Evolutionary conservation across 2,329 filamentous ascomycete species (phyloP).

Genomic region (Fusarium praegraminearum): DNA sequence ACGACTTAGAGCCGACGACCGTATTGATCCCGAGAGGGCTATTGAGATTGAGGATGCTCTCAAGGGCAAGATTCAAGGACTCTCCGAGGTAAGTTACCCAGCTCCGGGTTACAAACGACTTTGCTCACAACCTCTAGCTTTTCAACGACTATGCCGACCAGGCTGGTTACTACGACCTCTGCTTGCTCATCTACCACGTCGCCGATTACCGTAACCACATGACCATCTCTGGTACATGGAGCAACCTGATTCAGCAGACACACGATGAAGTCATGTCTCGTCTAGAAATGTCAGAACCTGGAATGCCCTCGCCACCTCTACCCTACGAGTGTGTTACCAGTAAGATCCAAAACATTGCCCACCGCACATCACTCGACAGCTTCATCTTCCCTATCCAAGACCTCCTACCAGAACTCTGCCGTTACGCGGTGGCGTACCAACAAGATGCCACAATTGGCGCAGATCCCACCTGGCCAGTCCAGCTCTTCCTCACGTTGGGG

Average conservation of each 20-base stretch:
- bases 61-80: constrained; percentile 80
- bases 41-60: constrained; percentile 74
- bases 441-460: constrained; percentile 70
- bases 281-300: constrained; percentile 57
- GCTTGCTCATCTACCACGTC: constrained; percentile 89
- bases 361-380: constrained; percentile 73
- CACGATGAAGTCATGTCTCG: constrained; percentile 68
- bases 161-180: constrained; percentile 93
- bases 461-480: constrained; percentile 68
- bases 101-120: neutral
- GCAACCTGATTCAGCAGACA: constrained; percentile 79
- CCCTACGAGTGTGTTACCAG: constrained; percentile 79
- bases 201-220: constrained; percentile 91
- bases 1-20: constrained; percentile 77
- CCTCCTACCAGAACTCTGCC: constrained; percentile 72
- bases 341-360: constrained; percentile 72
- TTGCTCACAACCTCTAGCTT: constrained; percentile 66
- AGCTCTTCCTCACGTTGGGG: constrained; percentile 67
- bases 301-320: constrained; percentile 57
- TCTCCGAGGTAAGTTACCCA: constrained; percentile 75
- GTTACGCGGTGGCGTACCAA: constrained; percentile 69
- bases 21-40: constrained; percentile 74
- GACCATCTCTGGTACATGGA: constrained; percentile 88
- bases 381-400: constrained; percentile 73
- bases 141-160: constrained; percentile 93